phyloP scores from a whole-genome alignment of 2,329 filamentous ascomycete species.

The Ascochyta fabae region DNA sequence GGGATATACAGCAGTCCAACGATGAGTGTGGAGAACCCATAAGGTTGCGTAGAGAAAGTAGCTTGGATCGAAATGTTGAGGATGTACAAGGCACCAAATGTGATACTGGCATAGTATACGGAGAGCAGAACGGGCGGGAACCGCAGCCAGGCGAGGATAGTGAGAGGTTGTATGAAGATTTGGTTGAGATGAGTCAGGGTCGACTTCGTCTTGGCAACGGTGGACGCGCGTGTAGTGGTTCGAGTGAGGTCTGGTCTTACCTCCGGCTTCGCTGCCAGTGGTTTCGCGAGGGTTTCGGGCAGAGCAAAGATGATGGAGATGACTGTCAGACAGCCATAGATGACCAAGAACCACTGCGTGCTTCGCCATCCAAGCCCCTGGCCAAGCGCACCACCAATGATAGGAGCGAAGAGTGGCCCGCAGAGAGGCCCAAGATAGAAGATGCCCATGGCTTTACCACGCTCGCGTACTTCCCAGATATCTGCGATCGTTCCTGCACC shows the following conservation, averaged over 20 bases:
- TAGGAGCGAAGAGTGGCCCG: slow-evolving; percentile 48
- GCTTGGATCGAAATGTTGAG: slow-evolving; percentile 50
- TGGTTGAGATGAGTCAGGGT: slow-evolving; percentile 37
- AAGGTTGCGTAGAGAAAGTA: slow-evolving; percentile 43
- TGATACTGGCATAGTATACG: slow-evolving; percentile 50
- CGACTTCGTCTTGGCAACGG: slow-evolving; percentile 41
- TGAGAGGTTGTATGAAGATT: slow-evolving; percentile 50
- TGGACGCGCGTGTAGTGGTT: slow-evolving; percentile 44
- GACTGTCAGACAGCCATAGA: slow-evolving; percentile 45
- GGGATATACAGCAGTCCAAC: slow-evolving; percentile 50
- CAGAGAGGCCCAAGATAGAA: slow-evolving; percentile 50
- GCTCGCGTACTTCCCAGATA: slow-evolving; percentile 48
- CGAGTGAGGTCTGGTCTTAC: slow-evolving; percentile 29
- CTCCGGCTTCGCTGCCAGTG: slow-evolving; percentile 6
- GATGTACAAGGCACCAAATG: slow-evolving; percentile 49
- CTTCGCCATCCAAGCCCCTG: slow-evolving; percentile 46
- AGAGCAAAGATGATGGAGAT: slow-evolving; percentile 43
- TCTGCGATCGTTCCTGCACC: slow-evolving; percentile 49
- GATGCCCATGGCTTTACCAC: slow-evolving; percentile 48
- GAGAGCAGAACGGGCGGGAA: slow-evolving; percentile 48
- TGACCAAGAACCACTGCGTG: slow-evolving; percentile 50
- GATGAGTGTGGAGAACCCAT: slow-evolving; percentile 46
- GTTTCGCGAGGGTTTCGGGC: slow-evolving; percentile 42
- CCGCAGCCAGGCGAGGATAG: slow-evolving; percentile 47
- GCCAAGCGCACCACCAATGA: slow-evolving; percentile 47